These are phyloP conservation scores for Pseudogymnoascus destructans DNA, from an alignment of 2,329 filamentous ascomycete genomes.

Conservation along the genomic window DNA sequence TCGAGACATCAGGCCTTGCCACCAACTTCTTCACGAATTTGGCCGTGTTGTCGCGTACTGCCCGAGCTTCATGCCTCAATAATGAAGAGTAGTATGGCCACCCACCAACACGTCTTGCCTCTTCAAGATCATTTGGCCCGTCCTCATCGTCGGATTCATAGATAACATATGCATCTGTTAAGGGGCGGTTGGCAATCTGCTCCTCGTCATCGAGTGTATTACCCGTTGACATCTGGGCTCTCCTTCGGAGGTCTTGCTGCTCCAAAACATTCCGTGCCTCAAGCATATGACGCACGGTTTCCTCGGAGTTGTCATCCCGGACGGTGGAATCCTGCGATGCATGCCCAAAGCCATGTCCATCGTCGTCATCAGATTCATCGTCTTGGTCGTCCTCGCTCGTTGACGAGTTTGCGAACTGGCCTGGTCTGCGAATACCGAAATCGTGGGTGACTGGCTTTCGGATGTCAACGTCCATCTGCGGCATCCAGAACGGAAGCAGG, in stretches of 20 bases:
- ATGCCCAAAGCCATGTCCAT: conserved; percentile 17
- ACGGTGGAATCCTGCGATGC: conserved; percentile 12
- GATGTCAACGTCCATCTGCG: conserved; percentile 96
- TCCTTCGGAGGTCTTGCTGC: conserved; percentile 17
- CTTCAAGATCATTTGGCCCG: conserved; percentile 62
- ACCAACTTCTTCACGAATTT: conserved; percentile 18
- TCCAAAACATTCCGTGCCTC: conserved; percentile 16
- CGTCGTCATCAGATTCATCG: conserved; percentile 51
- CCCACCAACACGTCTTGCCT: conserved; percentile 63
- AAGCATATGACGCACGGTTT: conserved; percentile 16
- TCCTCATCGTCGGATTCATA: conserved; percentile 88
- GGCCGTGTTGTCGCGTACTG: conserved; percentile 9
- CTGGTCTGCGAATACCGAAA: conserved; percentile 79
- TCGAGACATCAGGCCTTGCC: conserved; percentile 16
- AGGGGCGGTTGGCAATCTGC: conserved; percentile 52
- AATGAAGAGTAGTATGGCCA: conserved; percentile 59
- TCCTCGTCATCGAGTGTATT: conserved; percentile 64
- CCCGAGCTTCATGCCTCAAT: conserved; percentile 28
- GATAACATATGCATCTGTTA: conserved; percentile 62
- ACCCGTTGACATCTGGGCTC: conserved; percentile 20
- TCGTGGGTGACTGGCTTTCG: conserved; percentile 79
- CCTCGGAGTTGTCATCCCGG: conserved; percentile 15
- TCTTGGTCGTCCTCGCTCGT: conserved; percentile 63
- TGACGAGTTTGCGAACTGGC: conserved; percentile 62
- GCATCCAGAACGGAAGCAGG: conserved; percentile 90